These are phyloP conservation scores for Volutella citrinella DNA, from an alignment of 2,329 filamentous ascomycete species.

Conservation along the genomic window DNA sequence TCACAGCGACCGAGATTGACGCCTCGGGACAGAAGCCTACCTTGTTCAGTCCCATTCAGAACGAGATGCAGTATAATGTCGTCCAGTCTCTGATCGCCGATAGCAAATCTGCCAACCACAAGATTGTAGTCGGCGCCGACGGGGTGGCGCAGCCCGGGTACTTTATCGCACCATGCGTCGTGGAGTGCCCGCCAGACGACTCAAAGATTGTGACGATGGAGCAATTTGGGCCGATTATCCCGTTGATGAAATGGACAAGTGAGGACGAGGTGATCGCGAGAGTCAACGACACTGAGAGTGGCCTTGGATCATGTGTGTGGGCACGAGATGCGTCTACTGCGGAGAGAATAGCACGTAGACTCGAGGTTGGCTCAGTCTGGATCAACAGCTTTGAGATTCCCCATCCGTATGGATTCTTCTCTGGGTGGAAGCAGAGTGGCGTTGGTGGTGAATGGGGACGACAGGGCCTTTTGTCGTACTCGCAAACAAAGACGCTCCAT, in stretches of 20 bases:
- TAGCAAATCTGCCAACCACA: no score
- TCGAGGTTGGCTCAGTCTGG: slow-evolving; percentile 3
- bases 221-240: no score
- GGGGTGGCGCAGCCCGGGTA: no score
- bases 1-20: no score
- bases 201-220: no score
- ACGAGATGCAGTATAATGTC: slow-evolving; percentile 63
- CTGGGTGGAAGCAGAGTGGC: slow-evolving; percentile 6
- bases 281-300: not conserved
- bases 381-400: slow-evolving; percentile 5
- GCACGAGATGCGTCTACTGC: not conserved
- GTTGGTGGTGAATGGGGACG: slow-evolving; percentile 5
- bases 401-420: slow-evolving; percentile 2
- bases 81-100: no score
- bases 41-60: slow-evolving; percentile 57
- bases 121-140: no score
- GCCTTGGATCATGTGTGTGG: slow-evolving; percentile 4
- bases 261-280: not conserved
- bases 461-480: slow-evolving; percentile 2
- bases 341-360: not conserved
- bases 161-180: no score
- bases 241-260: no score
- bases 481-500: slow-evolving; percentile 1
- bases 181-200: no score
- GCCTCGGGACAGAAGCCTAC: no score